A percentile compares a stretch with the other conserved stretches of the same genome.
These are phyloP conservation scores for Echium plantagineum DNA, from an alignment of 257 asterid species.

Conservation along the genomic window DNA sequence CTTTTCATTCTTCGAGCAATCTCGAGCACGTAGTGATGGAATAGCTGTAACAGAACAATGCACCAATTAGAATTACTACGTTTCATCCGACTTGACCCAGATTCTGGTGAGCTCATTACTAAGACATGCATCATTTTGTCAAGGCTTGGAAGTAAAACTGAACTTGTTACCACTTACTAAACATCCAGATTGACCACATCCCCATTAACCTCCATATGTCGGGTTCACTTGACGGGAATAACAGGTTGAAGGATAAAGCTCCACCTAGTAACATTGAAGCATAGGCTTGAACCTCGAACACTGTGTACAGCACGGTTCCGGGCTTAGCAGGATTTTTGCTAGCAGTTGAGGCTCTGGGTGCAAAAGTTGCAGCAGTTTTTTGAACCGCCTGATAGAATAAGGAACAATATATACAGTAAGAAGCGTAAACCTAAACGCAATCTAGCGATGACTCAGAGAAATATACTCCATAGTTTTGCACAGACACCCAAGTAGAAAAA, in stretches of 20 bases:
- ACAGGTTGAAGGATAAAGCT: slow-evolving; percentile 78
- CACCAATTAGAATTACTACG: not conserved
- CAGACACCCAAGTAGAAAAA: no score
- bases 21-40: slow-evolving; percentile 94
- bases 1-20: slow-evolving; percentile 92
- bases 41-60: slow-evolving; percentile 45
- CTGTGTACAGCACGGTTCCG: slow-evolving; percentile 57
- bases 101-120: no score
- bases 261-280: slow-evolving; percentile 71
- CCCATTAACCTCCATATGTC: slow-evolving; percentile 96
- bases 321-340: slow-evolving; percentile 80
- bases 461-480: no score
- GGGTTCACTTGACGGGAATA: slow-evolving; percentile 83
- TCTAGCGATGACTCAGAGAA: no score
- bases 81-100: not conserved
- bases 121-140: no score
- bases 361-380: slow-evolving; percentile 96
- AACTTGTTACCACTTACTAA: slow-evolving; percentile 50
- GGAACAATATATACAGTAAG: not conserved
- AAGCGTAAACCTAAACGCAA: not conserved
- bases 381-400: slow-evolving; percentile 56
- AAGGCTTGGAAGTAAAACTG: not conserved
- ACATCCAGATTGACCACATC: slow-evolving; percentile 99
- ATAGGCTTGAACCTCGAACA: slow-evolving; percentile 85
- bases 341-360: slow-evolving; percentile 92